These are phyloP conservation scores for Collariella sp. DNA, from an alignment of 495 filamentous ascomycete species.

Conservation along the genomic window DNA sequence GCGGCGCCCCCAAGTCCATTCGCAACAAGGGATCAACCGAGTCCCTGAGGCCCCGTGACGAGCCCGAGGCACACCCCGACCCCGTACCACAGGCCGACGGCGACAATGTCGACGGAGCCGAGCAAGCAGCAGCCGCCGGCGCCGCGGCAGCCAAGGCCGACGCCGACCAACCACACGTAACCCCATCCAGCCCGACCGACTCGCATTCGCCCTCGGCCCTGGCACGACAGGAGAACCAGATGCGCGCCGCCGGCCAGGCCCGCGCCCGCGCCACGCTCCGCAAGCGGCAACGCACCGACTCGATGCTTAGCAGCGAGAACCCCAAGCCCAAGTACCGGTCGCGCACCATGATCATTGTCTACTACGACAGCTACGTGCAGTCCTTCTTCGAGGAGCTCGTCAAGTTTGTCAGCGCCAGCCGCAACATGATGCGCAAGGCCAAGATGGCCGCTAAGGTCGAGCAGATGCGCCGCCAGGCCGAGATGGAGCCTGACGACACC, in stretches of 20 bases:
- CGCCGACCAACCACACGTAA: slow-evolving; percentile 4
- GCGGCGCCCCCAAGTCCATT: slow-evolving; percentile 33
- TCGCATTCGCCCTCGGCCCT: slow-evolving; percentile 40
- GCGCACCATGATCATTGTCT: slow-evolving; percentile 73
- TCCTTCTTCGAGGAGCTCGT: slow-evolving; percentile 70
- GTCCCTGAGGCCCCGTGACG: slow-evolving; percentile 49
- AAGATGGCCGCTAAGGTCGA: slow-evolving; percentile 60
- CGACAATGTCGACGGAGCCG: neutral
- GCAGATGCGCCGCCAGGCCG: slow-evolving; percentile 46
- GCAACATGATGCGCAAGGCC: slow-evolving; percentile 75
- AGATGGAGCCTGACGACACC: slow-evolving; percentile 39
- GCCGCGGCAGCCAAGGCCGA: slow-evolving; percentile 9
- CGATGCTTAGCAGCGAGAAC: slow-evolving; percentile 45
- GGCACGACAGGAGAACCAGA: slow-evolving; percentile 35
- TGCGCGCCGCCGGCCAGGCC: slow-evolving; percentile 38
- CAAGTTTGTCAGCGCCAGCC: slow-evolving; percentile 64
- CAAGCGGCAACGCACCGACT: slow-evolving; percentile 52
- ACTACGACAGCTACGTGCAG: slow-evolving; percentile 83
- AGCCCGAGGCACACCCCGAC: slow-evolving; percentile 32
- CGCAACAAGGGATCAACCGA: slow-evolving; percentile 56
- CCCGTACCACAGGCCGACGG: slow-evolving; percentile 14
- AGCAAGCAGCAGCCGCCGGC: slow-evolving; percentile 9
- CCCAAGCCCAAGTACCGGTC: slow-evolving; percentile 53
- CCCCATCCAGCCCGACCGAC: slow-evolving; percentile 20
- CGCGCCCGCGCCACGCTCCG: slow-evolving; percentile 37